These are phyloP conservation scores for Cyclospora cayetanensis DNA, from an alignment of 169 alveolate genomes.

Conservation along the genomic window DNA sequence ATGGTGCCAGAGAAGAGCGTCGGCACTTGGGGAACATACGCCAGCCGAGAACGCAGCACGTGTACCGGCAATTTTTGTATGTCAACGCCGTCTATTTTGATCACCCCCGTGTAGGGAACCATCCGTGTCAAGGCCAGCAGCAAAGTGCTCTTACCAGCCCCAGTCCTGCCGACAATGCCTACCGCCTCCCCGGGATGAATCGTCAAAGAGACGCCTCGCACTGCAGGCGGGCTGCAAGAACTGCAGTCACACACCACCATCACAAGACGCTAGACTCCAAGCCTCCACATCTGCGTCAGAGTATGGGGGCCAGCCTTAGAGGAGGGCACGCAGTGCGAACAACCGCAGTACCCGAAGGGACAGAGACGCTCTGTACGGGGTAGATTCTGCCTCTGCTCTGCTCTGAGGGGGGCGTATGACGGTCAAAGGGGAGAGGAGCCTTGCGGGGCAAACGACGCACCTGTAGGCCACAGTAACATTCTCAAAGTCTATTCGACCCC, in stretches of 20 bases:
- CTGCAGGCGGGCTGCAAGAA: constrained; percentile 4
- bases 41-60: constrained; percentile 77
- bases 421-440: neutral
- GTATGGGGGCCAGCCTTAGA: neutral
- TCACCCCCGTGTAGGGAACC: constrained; percentile 77
- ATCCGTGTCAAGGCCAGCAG: constrained; percentile 79
- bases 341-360: neutral
- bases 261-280: neutral
- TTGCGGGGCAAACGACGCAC: neutral
- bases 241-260: neutral
- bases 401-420: neutral
- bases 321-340: neutral
- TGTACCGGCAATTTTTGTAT: constrained; percentile 74
- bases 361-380: no score
- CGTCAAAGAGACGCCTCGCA: constrained; percentile 63
- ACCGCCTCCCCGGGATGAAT: constrained; percentile 79
- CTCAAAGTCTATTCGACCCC: constrained; percentile 49
- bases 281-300: neutral
- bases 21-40: constrained; percentile 89
- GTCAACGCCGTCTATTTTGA: constrained; percentile 80
- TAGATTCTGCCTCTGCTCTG: no score
- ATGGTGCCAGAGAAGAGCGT: constrained; percentile 82
- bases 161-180: constrained; percentile 90
- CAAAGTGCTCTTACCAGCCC: constrained; percentile 87
- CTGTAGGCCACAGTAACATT: constrained; percentile 54